Evolutionary conservation across 1,284 basidiomycete species (phyloP), one percentile per base, ranked within the genome.

Genomic region (Pisolithus thermaeus): DNA sequence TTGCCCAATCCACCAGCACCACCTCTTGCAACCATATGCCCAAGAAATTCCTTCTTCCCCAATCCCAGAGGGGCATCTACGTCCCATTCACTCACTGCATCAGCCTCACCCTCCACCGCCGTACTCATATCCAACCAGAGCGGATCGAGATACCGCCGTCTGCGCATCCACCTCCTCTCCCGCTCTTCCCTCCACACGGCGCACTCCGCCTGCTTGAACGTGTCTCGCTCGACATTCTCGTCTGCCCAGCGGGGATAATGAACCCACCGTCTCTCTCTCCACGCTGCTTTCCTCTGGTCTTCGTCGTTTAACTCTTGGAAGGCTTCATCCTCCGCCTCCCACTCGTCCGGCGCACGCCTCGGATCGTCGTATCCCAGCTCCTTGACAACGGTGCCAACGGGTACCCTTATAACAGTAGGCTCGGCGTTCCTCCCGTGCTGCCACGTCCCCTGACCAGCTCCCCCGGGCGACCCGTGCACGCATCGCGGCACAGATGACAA

Each of bases 1-100:
- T 99, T 99, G 6, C 97, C 97, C 12, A 89, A 66, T 0, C 97
- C 97, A 1, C 93, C 92, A 2, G 67, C 58, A 0, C 97, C 97
- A 2, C 97, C 97, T 3, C 78, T 64, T 0, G 88, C 84, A 38
- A 97, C 68, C 9, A 95, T 71, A 48, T 90, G 78, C 0, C 87
- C 87, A 0, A 84, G 70, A 20, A 77, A 71, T 47, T 80, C 79
- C 8, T 73, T 71, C 37, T 77, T 77, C 25, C 85, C 83, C 4
- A 80, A 72, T 3, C 87, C 83, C 1, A 94, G 74, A 0, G 89
- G 83, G 0, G 83, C 80, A 53, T 88, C 73, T 2, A 74, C 73
- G 12, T 78, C 70, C 37, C 74, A 69, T 14, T 46, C 44, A 20
- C 30, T 35, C 44, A 5, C 6, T 27, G 6, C 43, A 18, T 46